phyloP scores from a whole-genome alignment of 169 alveolate genomes.

The Plasmodium coatneyi region DNA sequence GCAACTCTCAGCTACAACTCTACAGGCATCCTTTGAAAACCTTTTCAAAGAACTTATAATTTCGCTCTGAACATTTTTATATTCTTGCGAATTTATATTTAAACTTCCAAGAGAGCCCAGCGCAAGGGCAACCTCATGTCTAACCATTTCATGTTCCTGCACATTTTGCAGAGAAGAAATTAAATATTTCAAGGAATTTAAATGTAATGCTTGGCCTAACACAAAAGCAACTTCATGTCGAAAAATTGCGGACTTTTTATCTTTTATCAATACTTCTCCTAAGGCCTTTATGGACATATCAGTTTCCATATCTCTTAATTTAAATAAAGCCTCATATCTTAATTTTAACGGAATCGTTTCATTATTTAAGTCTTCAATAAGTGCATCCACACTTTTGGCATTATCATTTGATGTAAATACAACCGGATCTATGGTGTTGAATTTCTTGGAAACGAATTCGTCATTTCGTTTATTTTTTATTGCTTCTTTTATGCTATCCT shows the following conservation, averaged over 20 bases:
- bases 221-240: constrained; percentile 95
- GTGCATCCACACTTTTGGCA: constrained; percentile 23
- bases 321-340: constrained; percentile 73
- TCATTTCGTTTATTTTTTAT: constrained; percentile 30
- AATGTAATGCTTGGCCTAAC: constrained; percentile 90
- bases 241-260: constrained; percentile 88
- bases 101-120: constrained; percentile 89
- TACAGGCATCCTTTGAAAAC: constrained; percentile 70
- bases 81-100: constrained; percentile 77
- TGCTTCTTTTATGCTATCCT: constrained; percentile 15
- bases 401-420: constrained; percentile 28
- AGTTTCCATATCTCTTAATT: constrained; percentile 72
- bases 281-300: constrained; percentile 74
- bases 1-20: constrained; percentile 83
- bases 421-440: constrained; percentile 74
- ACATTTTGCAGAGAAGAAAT: constrained; percentile 82
- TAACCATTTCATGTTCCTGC: constrained; percentile 90
- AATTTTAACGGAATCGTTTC: constrained; percentile 24
- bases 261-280: constrained; percentile 87
- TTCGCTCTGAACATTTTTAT: constrained; percentile 41
- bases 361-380: constrained; percentile 73
- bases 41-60: constrained; percentile 73
- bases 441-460: constrained; percentile 53
- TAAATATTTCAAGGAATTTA: constrained; percentile 80
- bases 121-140: constrained; percentile 95